Evolutionary conservation across 2,329 filamentous ascomycete species (phyloP), one percentile per base, ranked within the genome.

Genomic region (Aspergillus calidoustus): DNA sequence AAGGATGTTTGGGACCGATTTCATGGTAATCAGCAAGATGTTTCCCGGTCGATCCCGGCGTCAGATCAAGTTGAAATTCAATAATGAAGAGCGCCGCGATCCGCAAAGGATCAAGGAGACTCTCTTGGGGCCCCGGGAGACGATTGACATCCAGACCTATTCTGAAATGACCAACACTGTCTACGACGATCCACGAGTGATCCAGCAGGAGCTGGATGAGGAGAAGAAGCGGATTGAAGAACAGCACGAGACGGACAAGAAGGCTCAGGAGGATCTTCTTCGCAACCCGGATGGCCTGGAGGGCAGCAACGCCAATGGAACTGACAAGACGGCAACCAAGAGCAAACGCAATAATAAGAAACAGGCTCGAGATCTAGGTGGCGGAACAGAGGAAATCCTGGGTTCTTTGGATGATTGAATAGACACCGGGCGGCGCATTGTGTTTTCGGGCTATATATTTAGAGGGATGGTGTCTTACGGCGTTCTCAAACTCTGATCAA

Each of bases 41-140:
- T 88, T 89, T 66, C 84, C 84, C 0, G 83, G 83, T 11, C 79
- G 82, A 51, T 85, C 83, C 9, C 79, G 87, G n/a, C 80, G 82
- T n/a, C 82, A 86, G 68, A 85, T 89, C 67, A 89, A 89, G 72
- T 73, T 82, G 17, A 89, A 89, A 67, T 89, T 88, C 74, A 82
- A 81, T 30, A 83, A 84, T 43, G 87, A 89, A 72, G 86, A 89
- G 71, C 81, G 83, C 25, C 75, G 81, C 5, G 80, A 88, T 67
- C 82, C 84, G 0, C 75, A 80, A 17, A 74, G 82, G 17, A 82
- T 89, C 44, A 83, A 83, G 58, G 75, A 79, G 6, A 82, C 82
- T 1, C 74, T 89, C 3, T 70, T 80, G 13, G 80, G 80, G 1
- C 79, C 80, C 3, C 74, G 76, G 17, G 77, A 83, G 61, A 62